Conservation (phyloP, 495 filamentous ascomycete genomes). For the Xylaria acuta region DNA sequence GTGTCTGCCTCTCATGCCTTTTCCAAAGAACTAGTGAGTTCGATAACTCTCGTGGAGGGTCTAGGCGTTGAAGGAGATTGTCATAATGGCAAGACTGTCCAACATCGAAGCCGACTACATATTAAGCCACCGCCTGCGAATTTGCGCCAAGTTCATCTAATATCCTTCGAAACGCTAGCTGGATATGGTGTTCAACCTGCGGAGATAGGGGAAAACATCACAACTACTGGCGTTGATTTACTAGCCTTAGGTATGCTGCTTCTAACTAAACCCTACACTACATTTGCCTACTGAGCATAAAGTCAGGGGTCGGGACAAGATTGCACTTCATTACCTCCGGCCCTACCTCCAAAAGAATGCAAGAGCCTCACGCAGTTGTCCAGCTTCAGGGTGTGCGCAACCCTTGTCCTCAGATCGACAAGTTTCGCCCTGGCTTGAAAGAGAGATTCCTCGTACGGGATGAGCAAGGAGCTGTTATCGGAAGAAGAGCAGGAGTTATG, state of each 20-base stretch:
- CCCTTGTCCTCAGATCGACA: no score
- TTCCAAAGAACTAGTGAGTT: background rate
- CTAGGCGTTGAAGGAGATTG: background rate
- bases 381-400: no score
- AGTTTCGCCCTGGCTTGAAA: no score
- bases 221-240: background rate
- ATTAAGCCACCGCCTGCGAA: background rate
- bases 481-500: no score
- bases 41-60: background rate
- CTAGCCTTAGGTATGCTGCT: background rate
- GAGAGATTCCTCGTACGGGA: no score
- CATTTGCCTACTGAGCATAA: background rate
- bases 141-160: background rate
- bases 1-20: background rate
- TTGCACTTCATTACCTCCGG: no score
- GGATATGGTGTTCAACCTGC: background rate
- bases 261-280: background rate
- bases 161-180: background rate
- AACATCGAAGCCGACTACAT: background rate
- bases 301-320: no score
- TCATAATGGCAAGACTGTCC: background rate
- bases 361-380: no score
- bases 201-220: background rate
- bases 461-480: no score
- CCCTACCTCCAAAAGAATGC: no score